Evolutionary conservation across 2,329 filamentous ascomycete species (phyloP).

Genomic region (Colletotrichum graminicola): DNA sequence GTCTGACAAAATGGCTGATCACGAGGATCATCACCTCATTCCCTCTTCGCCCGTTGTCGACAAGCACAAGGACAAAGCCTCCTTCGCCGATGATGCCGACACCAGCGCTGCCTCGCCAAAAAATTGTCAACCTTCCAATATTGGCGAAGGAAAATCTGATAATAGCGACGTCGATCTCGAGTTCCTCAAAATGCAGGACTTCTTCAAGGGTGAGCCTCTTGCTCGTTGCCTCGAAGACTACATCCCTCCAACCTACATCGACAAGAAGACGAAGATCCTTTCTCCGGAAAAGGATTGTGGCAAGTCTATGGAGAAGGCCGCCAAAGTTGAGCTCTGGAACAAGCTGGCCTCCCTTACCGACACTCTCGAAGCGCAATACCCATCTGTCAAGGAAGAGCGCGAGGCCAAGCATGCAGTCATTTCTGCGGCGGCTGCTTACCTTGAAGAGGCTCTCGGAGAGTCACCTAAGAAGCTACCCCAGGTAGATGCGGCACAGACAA

Average conservation of each 20-base stretch:
- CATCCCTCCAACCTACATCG: constrained; percentile 18
- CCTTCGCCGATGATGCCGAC: constrained; percentile 11
- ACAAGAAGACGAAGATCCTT: constrained; percentile 23
- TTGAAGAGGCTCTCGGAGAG: constrained; percentile 11
- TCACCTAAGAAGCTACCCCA: neutral
- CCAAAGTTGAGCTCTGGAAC: constrained; percentile 31
- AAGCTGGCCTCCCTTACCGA: constrained; percentile 18
- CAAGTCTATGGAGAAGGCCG: constrained; percentile 27
- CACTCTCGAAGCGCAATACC: constrained; percentile 24
- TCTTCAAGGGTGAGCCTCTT: constrained; percentile 27
- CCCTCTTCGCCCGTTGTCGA: constrained; percentile 17
- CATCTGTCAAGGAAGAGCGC: constrained; percentile 30
- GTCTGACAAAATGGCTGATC: constrained; percentile 2
- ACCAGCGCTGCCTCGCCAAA: neutral
- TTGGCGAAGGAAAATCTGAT: neutral
- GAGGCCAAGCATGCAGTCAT: constrained; percentile 18
- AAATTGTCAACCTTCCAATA: neutral
- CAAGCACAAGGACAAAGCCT: constrained; percentile 20
- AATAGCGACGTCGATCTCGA: constrained; percentile 23
- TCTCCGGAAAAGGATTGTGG: constrained; percentile 23
- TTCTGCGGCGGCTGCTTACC: neutral
- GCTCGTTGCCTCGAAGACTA: constrained; percentile 33
- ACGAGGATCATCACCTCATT: neutral
- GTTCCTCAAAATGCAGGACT: constrained; percentile 36
- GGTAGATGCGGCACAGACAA: neutral